phyloP scores from a whole-genome alignment of 2,329 filamentous ascomycete species.

The Didymellaceae sp. region DNA sequence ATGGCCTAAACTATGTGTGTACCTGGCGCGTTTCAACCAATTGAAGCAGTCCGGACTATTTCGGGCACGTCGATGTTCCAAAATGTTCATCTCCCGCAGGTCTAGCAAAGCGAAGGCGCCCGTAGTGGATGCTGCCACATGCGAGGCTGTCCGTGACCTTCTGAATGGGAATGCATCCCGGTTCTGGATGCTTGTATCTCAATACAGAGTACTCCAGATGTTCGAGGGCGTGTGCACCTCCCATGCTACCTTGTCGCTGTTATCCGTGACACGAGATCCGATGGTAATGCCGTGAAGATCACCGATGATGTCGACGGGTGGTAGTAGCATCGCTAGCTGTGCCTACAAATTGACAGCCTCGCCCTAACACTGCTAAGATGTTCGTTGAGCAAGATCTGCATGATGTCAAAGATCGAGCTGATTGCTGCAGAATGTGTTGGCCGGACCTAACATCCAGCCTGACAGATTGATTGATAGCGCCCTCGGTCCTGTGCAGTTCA shows the following conservation, averaged over 20 bases:
- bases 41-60: slow-evolving; percentile 9
- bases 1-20: slow-evolving; percentile 7
- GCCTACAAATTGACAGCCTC: background rate
- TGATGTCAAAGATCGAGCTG: slow-evolving; percentile 3
- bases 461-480: slow-evolving; percentile 6
- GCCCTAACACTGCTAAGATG: background rate
- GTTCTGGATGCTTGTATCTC: slow-evolving; percentile 9
- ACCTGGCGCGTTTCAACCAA: slow-evolving; percentile 18
- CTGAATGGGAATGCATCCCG: slow-evolving; percentile 4
- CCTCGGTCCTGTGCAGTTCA: slow-evolving; percentile 1
- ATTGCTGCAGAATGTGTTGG: slow-evolving; percentile 15
- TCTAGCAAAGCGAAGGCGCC: slow-evolving; percentile 8
- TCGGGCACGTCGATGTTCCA: background rate
- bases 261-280: background rate
- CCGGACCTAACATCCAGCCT: slow-evolving; percentile 1
- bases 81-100: slow-evolving; percentile 11
- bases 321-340: background rate
- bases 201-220: slow-evolving; percentile 1
- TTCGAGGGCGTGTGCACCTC: slow-evolving; percentile 4
- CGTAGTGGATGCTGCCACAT: slow-evolving; percentile 11
- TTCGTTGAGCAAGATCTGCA: slow-evolving; percentile 6
- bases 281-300: background rate
- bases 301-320: background rate
- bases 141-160: slow-evolving; percentile 1
- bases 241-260: background rate